Percentiles rank a stretch among this genome's conserved stretches.
phyloP scores from a whole-genome alignment of 306 rosid genomes.

The Vigna hirtella region DNA sequence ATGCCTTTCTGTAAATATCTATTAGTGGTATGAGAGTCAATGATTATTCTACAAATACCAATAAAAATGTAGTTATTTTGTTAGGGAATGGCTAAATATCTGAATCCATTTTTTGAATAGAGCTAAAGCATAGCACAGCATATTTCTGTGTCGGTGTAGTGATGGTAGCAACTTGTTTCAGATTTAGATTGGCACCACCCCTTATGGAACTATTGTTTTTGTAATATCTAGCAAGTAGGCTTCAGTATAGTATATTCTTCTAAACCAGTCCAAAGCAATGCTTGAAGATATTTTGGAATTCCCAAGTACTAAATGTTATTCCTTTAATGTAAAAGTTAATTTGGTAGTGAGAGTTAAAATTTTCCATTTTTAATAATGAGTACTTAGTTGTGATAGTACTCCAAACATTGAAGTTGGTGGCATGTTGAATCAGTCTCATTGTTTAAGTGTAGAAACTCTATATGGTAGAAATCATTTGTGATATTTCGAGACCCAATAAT shows the following conservation, averaged over 20 bases:
- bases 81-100: conserved; percentile 35
- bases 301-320: background rate
- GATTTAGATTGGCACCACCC: conserved; percentile 53
- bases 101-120: conserved; percentile 31
- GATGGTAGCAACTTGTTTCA: conserved; percentile 67
- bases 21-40: too few species aligned
- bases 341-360: background rate
- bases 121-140: conserved; percentile 39
- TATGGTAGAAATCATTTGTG: background rate
- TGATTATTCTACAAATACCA: too few species aligned
- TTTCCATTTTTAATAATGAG: background rate
- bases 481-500: background rate
- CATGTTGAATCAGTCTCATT: background rate
- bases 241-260: conserved; percentile 47
- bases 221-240: conserved; percentile 52
- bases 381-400: background rate
- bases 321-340: background rate
- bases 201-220: conserved; percentile 44
- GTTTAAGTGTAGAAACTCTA: background rate
- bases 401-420: background rate
- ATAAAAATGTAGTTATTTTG: too few species aligned
- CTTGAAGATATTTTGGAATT: background rate
- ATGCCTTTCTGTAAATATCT: too few species aligned
- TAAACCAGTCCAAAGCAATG: conserved; percentile 29
- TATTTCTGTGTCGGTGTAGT: conserved; percentile 48